Evolutionary conservation across 352 stramenopile species (phyloP), one percentile per base, ranked within the genome.

Genomic region (Achlya hypogyna): DNA sequence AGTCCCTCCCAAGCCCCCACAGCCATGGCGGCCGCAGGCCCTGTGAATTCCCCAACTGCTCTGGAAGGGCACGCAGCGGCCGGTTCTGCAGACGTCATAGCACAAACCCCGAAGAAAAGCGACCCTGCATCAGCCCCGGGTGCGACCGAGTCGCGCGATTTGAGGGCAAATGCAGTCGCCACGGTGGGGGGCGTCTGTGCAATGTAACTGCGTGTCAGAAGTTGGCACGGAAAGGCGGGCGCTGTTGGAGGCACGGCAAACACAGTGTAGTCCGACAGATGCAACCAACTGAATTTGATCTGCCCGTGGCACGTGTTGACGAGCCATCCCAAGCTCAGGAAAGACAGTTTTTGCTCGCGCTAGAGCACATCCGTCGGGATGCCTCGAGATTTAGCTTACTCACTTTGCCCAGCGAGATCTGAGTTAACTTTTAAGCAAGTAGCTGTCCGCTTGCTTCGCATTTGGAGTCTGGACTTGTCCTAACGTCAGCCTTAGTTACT

Each of bases 31-130:
- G 29, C 47, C 31, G 38, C 22, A 53, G 56, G 25, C 20, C 25
- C 18, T 65, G 59, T 23, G 40, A 42, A 12, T 22, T 38, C 47
- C 16, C 22, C 20, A 43, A 43, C 23, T 65, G 59, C 59, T 60
- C 63, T 31, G 89, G 89, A 53, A 90, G 81, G 56, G 82, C 84
- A 18, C 82, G 91, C 25, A 89, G 79, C 74, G 81, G 84, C 32
- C 79, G 82, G 62, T 85, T 85, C 67, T 94, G 86, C 64, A 91
- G 91, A n/a, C 79, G 79, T 25, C 86, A 95, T 62, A 49, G 47
- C 34, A 45, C 38, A 0, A 22, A 34, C 6, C 40, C 59, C 34
- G 47, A 58, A 6, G 45, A 42, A 31, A 67, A 67, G 34, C 60
- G 60, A 20, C 42, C 59, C 18, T 67, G 60, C 29, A 47, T 4